Evolutionary conservation across 192 early-diverging fungal species (phyloP).

Genomic region (Thoreauomyces humboldtii): DNA sequence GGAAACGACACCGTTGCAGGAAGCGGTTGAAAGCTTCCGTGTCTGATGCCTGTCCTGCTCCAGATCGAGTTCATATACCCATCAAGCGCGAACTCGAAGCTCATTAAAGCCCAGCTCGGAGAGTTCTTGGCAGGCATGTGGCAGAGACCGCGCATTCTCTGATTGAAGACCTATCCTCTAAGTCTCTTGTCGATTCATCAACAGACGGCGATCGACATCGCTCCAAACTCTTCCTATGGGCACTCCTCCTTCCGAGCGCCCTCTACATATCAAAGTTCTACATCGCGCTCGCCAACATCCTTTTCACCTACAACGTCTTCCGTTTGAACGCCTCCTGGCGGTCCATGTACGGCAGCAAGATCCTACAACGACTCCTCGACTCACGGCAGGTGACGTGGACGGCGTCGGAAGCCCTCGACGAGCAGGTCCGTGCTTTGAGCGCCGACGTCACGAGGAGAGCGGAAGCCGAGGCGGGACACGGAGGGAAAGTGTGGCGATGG

Average conservation of each 20-base stretch:
- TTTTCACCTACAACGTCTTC: constrained; percentile 50
- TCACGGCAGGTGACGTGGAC: constrained; percentile 35
- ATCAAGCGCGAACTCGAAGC: constrained; percentile 15
- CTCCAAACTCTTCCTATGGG: constrained; percentile 31
- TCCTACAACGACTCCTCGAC: constrained; percentile 38
- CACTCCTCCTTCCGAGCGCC: constrained; percentile 32
- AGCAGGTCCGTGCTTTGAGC: constrained; percentile 6
- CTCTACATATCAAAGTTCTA: constrained; percentile 44
- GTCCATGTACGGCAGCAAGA: constrained; percentile 23
- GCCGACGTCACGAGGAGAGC: constrained; percentile 20
- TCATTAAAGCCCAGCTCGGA: constrained; percentile 30
- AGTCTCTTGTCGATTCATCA: neutral
- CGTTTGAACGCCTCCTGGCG: constrained; percentile 42
- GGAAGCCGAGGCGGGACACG: neutral
- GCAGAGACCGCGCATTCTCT: neutral
- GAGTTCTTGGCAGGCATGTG: constrained; percentile 26
- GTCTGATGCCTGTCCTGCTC: constrained; percentile 18
- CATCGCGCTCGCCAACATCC: constrained; percentile 36
- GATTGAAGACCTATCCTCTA: neutral
- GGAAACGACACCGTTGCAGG: no score
- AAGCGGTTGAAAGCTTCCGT: neutral
- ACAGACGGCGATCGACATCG: constrained; percentile 29
- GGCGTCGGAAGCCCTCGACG: constrained; percentile 27
- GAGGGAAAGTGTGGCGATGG: constrained; percentile 34
- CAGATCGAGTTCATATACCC: constrained; percentile 52